Percentiles rank a stretch among this genome's conserved stretches.
Evolutionary conservation across 2,329 filamentous ascomycete genomes (phyloP).

Genomic region (Sclerotiophoma versabilis): DNA sequence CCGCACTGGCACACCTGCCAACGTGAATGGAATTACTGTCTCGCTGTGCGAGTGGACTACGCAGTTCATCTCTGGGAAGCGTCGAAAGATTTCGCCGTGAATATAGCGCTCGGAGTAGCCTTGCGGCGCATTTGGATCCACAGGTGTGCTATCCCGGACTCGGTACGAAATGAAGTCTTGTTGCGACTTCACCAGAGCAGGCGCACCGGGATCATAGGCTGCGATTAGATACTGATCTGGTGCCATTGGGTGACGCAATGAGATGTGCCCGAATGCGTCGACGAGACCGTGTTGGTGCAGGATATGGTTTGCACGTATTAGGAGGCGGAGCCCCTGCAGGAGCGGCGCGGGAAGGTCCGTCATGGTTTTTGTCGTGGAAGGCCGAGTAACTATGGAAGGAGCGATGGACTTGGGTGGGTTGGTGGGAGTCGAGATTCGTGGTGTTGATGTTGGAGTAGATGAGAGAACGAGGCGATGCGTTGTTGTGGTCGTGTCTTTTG

Average conservation of each 20-base stretch:
- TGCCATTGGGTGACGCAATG: slow-evolving; percentile 57
- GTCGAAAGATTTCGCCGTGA: slow-evolving; percentile 50
- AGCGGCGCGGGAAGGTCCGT: slow-evolving; percentile 20
- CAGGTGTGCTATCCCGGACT: slow-evolving; percentile 52
- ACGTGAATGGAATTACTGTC: slow-evolving; percentile 50
- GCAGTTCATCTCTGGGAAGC: slow-evolving; percentile 48
- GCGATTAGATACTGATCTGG: slow-evolving; percentile 58
- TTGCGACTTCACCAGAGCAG: slow-evolving; percentile 54
- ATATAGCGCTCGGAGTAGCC: slow-evolving; percentile 54
- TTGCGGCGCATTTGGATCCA: slow-evolving; percentile 49
- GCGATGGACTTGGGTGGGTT: slow-evolving; percentile 10
- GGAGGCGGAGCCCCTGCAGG: slow-evolving; percentile 28
- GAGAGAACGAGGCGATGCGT: slow-evolving; percentile 2
- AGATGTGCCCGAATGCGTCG: slow-evolving; percentile 63
- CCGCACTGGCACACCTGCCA: slow-evolving; percentile 41
- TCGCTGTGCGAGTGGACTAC: slow-evolving; percentile 53
- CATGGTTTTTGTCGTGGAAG: slow-evolving; percentile 2
- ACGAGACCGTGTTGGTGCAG: slow-evolving; percentile 59
- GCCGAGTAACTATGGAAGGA: slow-evolving; percentile 6
- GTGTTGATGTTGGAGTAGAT: slow-evolving; percentile 9
- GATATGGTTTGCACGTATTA: slow-evolving; percentile 54
- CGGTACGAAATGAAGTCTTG: slow-evolving; percentile 58
- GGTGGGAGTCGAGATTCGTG: slow-evolving; percentile 2
- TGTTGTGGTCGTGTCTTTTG: neutral
- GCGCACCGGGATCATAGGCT: slow-evolving; percentile 52